A percentile compares a stretch with the other conserved stretches of the same genome.
Evolutionary conservation across 768 basidiomycete genomes (phyloP).

Genomic region (Lyophyllum decastes): DNA sequence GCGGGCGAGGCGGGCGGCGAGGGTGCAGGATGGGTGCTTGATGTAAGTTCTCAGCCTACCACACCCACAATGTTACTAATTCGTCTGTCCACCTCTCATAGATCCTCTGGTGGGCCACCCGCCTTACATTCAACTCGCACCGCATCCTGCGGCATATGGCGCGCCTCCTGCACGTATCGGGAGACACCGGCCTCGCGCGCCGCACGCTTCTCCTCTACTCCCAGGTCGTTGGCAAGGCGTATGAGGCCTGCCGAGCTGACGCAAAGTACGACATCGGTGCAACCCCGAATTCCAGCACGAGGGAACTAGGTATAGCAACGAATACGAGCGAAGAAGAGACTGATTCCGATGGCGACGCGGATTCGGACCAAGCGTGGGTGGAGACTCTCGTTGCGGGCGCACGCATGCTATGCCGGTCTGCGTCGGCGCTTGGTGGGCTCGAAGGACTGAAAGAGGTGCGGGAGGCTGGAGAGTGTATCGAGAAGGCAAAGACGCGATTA

Average conservation of each 20-base stretch:
- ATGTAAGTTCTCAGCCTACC: conserved; percentile 50
- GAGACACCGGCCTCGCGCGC: conserved; percentile 63
- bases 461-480: conserved; percentile 63
- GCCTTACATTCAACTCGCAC: conserved; percentile 91
- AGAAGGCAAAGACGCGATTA: conserved; percentile 59
- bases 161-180: conserved; percentile 64
- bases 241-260: conserved; percentile 47
- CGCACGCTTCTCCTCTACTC: conserved; percentile 81
- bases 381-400: conserved; percentile 77
- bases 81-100: conserved; percentile 25
- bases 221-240: conserved; percentile 82
- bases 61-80: neutral
- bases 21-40: conserved; percentile 76
- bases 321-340: conserved; percentile 40
- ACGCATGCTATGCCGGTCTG: conserved; percentile 69
- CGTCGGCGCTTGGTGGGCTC: conserved; percentile 28
- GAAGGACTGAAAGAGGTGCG: conserved; percentile 57
- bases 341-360: conserved; percentile 55
- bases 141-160: conserved; percentile 84
- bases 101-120: conserved; percentile 94
- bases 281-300: neutral
- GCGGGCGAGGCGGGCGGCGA: conserved; percentile 62
- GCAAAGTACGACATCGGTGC: neutral
- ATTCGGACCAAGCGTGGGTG: conserved; percentile 53
- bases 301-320: conserved; percentile 5